Conservation (phyloP, 805 yeast species). For the Wickerhamomyces chambardii region DNA sequence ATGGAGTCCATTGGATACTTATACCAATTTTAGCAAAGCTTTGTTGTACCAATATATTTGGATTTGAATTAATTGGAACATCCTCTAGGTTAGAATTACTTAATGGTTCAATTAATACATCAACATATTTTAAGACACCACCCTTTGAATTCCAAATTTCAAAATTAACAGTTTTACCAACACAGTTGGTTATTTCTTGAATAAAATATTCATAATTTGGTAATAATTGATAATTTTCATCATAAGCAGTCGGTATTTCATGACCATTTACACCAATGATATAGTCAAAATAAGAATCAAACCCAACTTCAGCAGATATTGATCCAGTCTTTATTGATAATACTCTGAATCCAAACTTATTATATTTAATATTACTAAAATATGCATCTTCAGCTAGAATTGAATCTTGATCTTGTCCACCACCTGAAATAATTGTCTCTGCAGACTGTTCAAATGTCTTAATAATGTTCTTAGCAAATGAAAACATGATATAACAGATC, state of each 20-base stretch:
- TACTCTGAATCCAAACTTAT: conserved; percentile 47
- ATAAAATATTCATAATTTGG: conserved; percentile 34
- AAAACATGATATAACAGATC: conserved; percentile 28
- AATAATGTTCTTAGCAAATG: conserved; percentile 58
- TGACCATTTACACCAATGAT: conserved; percentile 74
- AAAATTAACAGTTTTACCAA: conserved; percentile 35
- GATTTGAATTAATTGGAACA: conserved; percentile 11
- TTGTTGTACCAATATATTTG: conserved; percentile 15
- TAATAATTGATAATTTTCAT: conserved; percentile 23
- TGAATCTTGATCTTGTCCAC: conserved; percentile 14
- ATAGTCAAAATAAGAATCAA: conserved; percentile 86
- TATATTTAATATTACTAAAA: conserved; percentile 18
- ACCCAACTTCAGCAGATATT: conserved; percentile 38
- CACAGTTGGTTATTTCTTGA: conserved; percentile 32
- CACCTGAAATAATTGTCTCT: conserved; percentile 17
- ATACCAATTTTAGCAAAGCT: conserved; percentile 50
- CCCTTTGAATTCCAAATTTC: conserved; percentile 89
- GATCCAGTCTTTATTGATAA: conserved; percentile 38
- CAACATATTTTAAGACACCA: conserved; percentile 39
- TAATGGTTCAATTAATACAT: conserved; percentile 20
- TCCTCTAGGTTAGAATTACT: conserved; percentile 20
- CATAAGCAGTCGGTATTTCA: conserved; percentile 33
- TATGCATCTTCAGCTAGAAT: conserved; percentile 15
- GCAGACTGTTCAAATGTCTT: conserved; percentile 38
- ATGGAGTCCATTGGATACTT: conserved; percentile 68